A percentile compares a stretch with the other conserved stretches of the same genome.
phyloP scores from a whole-genome alignment of 164 flowering plant genomes.

The Chimonanthus praecox region DNA sequence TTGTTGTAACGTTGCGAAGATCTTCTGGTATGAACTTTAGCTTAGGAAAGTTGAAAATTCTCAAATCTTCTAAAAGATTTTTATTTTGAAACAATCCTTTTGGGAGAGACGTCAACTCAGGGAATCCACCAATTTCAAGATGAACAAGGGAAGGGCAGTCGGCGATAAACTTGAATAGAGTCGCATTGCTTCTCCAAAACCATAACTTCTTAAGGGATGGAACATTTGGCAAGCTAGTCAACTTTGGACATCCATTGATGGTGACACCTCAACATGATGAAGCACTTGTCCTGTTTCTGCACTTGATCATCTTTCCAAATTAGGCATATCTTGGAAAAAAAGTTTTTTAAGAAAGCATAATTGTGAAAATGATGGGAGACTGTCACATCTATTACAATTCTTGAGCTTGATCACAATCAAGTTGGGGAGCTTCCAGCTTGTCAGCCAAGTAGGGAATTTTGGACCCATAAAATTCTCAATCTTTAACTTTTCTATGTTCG shows the following conservation, averaged over 20 bases:
- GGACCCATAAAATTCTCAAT: slow-evolving; percentile 17
- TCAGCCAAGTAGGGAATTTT: slow-evolving; percentile 23
- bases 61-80: slow-evolving; percentile 1
- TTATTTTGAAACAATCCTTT: slow-evolving; percentile 9
- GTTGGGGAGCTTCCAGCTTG: background rate
- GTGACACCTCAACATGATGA: slow-evolving; percentile 2
- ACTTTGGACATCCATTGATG: slow-evolving; percentile 8
- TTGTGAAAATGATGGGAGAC: slow-evolving; percentile 17
- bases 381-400: slow-evolving; percentile 18
- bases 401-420: slow-evolving; percentile 8
- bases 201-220: slow-evolving; percentile 8
- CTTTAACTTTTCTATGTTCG: slow-evolving; percentile 11
- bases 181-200: background rate
- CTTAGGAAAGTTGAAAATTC: slow-evolving; percentile 10
- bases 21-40: slow-evolving; percentile 7
- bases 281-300: background rate
- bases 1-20: slow-evolving; percentile 4
- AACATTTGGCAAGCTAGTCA: slow-evolving; percentile 2
- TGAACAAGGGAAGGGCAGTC: slow-evolving; percentile 4
- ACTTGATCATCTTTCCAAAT: slow-evolving; percentile 12
- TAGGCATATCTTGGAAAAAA: slow-evolving; percentile 1
- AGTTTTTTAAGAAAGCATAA: slow-evolving; percentile 18
- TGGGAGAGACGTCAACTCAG: slow-evolving; percentile 3
- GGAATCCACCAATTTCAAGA: slow-evolving; percentile 6
- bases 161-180: slow-evolving; percentile 2